Base-by-base conservation (phyloP, 345 rosid species). In the Reutealis trisperma region DNA sequence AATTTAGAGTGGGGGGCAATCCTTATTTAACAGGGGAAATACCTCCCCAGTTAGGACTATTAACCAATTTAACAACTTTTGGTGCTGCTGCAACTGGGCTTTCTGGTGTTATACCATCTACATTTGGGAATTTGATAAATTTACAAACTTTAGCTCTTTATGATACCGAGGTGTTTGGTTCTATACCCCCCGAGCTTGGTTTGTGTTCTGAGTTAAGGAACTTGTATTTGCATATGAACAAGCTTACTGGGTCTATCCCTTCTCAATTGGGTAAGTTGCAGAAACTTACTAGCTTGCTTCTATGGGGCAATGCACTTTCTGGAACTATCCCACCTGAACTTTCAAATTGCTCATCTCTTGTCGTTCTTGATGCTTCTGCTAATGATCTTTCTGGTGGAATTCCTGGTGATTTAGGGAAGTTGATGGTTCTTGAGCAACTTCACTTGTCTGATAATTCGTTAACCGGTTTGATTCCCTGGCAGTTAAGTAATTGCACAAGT, bases 41-140 rank as follows among this genome's bases (percentile, higher is more conserved):
- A 64, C 99, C 99, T 34, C 73, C 89, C 22, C 87, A 93, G 73
- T 75, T 95, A 41, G 99, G 99, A 47, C 64, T 86, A 13, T 87
- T 95, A 70, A 87, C 77, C 72, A 95, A 95, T 74, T 87, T 95
- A 75, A 95, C 98, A 80, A 95, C 96, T 34, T 83, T 95, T 65
- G 99, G 99, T 27, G 89, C 88, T 55, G 98, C 99, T n/a, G 94
- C 96, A 37, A 92, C 94, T 6, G 91, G 90, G 2, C 94, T 95
- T 68, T 93, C 98, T 12, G 98, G 99, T 76, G 81, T 75, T 21
- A 90, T 95, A 55, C 99, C 99, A 22, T 81, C 92, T 14, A 81
- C 93, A 37, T 93, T 95, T 79, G 98, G 99, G 67, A 88, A 86
- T 84, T 79, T 95, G 82, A 82, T 95, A 74, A 93, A 88, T 85